Percentiles rank a stretch among this genome's conserved stretches.
phyloP scores from a whole-genome alignment of 2,329 filamentous ascomycete species.

The Aspergillus felis region DNA sequence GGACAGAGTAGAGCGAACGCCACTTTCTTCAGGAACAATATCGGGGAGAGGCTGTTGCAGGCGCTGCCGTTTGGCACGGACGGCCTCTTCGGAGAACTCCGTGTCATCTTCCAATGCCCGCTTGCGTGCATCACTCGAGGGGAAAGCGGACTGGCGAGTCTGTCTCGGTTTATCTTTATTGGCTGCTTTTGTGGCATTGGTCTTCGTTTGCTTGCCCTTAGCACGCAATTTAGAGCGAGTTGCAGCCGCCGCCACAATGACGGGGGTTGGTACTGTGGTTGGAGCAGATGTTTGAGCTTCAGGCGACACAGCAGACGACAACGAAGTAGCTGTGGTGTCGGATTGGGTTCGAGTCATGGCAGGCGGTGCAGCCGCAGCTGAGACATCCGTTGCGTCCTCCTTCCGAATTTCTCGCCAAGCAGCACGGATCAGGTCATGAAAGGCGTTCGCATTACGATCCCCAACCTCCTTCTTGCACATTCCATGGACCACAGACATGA shows the following conservation, averaged over 20 bases:
- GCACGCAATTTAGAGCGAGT: constrained; percentile 9
- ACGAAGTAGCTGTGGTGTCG: constrained; percentile 31
- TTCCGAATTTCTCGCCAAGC: constrained; percentile 20
- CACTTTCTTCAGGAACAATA: constrained; percentile 21
- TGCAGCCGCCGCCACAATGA: constrained; percentile 5
- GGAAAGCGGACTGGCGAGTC: constrained; percentile 14
- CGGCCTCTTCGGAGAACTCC: constrained; percentile 22
- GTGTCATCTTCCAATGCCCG: constrained; percentile 26
- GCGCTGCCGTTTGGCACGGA: constrained; percentile 24
- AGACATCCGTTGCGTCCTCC: constrained; percentile 7
- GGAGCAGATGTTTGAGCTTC: constrained; percentile 31
- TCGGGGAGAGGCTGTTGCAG: constrained; percentile 19
- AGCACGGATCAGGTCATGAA: constrained; percentile 28
- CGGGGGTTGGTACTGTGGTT: constrained; percentile 10
- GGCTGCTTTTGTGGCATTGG: constrained; percentile 21
- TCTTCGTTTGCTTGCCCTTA: constrained; percentile 24
- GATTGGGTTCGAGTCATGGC: constrained; percentile 19
- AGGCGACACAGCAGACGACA: constrained; percentile 39
- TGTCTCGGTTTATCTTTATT: constrained; percentile 15
- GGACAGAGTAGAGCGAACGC: constrained; percentile 21
- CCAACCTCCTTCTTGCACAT: constrained; percentile 26
- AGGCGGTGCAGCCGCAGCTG: constrained; percentile 4
- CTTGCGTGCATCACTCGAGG: constrained; percentile 24
- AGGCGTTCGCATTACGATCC: constrained; percentile 23
- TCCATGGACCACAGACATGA: constrained; percentile 27